These are phyloP conservation scores for Tripidium arundinaceum DNA, from an alignment of 202 grass and related monocot species.

Conservation along the genomic window DNA sequence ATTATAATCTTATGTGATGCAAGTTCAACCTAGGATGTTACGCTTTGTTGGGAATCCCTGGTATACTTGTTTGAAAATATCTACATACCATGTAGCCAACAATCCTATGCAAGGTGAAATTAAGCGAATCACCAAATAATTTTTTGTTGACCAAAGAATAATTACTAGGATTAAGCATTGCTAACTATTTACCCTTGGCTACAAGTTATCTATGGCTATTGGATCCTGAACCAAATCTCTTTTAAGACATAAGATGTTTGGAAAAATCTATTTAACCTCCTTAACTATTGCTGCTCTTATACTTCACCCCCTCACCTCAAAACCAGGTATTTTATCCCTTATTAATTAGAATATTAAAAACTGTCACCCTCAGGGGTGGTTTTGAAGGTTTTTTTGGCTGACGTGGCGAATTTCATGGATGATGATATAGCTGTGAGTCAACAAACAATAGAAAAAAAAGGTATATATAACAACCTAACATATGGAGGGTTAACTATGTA, in stretches of 20 bases:
- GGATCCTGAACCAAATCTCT: too few species aligned
- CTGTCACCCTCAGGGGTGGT: neutral
- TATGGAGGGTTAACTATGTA: neutral
- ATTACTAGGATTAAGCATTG: too few species aligned
- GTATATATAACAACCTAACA: neutral
- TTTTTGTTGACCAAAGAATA: too few species aligned
- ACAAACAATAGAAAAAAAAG: neutral
- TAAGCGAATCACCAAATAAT: neutral
- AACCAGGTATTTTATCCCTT: neutral
- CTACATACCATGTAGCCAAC: neutral
- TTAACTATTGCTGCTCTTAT: neutral
- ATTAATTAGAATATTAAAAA: neutral
- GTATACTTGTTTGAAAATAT: neutral
- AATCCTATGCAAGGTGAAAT: neutral
- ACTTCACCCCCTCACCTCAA: neutral
- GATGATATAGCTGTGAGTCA: neutral
- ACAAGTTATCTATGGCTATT: too few species aligned
- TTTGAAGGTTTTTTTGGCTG: neutral
- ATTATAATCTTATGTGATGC: too few species aligned
- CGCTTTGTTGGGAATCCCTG: too few species aligned
- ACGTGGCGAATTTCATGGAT: too few species aligned
- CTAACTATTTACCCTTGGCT: too few species aligned
- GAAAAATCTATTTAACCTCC: too few species aligned
- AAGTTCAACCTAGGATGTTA: too few species aligned
- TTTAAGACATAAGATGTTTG: too few species aligned